Evolutionary conservation across 1,139 yeast genomes (phyloP).

Genomic region (Taphrina communis): DNA sequence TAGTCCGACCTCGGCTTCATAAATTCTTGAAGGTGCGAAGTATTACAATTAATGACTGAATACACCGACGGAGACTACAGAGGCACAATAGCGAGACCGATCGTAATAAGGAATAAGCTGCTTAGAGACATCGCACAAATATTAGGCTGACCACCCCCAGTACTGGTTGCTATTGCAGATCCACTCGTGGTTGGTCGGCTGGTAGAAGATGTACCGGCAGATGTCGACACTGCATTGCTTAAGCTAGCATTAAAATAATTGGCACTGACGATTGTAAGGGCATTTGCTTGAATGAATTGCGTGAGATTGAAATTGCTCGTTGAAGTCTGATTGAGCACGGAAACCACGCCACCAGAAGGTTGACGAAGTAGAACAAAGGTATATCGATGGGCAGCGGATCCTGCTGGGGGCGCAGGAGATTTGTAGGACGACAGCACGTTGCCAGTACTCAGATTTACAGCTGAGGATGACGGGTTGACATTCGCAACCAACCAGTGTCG

Average conservation of each 20-base stretch:
- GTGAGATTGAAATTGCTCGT: conserved; percentile 22
- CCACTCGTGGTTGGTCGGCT: neutral
- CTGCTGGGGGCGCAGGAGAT: conserved; percentile 27
- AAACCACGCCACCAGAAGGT: conserved; percentile 9
- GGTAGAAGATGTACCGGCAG: neutral
- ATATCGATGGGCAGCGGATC: conserved; percentile 28
- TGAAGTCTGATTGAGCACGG: conserved; percentile 26
- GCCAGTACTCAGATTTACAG: conserved; percentile 4
- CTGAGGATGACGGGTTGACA: conserved; percentile 3
- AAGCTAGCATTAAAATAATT: conserved; percentile 34
- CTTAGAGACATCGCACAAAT: too few relatives aligned
- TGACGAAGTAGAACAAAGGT: conserved; percentile 25
- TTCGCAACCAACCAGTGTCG: conserved; percentile 39
- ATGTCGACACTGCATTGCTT: neutral
- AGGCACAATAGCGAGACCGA: too few relatives aligned
- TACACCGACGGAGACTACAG: too few relatives aligned
- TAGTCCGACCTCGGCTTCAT: too few relatives aligned
- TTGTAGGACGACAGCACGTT: conserved; percentile 27
- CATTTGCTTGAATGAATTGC: conserved; percentile 15
- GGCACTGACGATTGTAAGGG: conserved; percentile 26
- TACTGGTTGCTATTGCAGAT: neutral
- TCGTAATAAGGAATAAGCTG: too few relatives aligned
- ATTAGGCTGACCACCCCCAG: neutral
- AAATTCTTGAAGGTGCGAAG: too few relatives aligned
- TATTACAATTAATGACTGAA: too few relatives aligned